phyloP scores from a whole-genome alignment of 2,329 filamentous ascomycete species.

The Aspergillus tamarii region DNA sequence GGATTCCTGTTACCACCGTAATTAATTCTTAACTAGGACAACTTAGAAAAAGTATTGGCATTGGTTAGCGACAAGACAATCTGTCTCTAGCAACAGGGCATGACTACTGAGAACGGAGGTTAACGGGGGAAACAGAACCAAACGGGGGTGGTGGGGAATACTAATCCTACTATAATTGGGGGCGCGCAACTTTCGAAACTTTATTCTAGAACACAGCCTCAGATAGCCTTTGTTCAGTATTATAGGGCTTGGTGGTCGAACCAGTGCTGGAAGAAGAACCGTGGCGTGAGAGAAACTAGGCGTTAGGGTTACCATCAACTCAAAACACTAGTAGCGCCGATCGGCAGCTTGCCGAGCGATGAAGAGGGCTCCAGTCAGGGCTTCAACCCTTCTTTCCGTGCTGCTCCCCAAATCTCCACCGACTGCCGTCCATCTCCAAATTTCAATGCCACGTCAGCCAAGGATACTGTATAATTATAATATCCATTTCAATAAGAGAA shows the following conservation, averaged over 20 bases:
- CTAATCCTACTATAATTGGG: not conserved
- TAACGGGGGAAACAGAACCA: not conserved
- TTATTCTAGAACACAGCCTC: not conserved
- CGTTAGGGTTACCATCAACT: not conserved
- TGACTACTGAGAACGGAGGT: not conserved
- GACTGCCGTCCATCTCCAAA: no score
- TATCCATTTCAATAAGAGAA: no score
- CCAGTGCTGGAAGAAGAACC: not conserved
- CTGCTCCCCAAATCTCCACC: not conserved
- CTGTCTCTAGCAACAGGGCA: not conserved
- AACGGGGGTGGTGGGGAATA: not conserved
- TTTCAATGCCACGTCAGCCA: no score
- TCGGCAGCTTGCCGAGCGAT: not conserved
- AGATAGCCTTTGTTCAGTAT: not conserved
- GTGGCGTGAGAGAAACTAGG: not conserved
- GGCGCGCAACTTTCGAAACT: not conserved
- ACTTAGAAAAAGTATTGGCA: not conserved
- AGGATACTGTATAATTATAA: no score
- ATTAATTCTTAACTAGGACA: slow-evolving; percentile 11
- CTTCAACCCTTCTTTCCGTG: not conserved
- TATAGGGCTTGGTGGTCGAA: not conserved
- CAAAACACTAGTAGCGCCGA: not conserved
- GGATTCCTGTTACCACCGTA: not conserved
- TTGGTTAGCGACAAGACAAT: not conserved
- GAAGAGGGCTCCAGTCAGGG: not conserved